Base-by-base conservation (phyloP, 192 early-diverging fungal genomes). In the Dissophora ornata region DNA sequence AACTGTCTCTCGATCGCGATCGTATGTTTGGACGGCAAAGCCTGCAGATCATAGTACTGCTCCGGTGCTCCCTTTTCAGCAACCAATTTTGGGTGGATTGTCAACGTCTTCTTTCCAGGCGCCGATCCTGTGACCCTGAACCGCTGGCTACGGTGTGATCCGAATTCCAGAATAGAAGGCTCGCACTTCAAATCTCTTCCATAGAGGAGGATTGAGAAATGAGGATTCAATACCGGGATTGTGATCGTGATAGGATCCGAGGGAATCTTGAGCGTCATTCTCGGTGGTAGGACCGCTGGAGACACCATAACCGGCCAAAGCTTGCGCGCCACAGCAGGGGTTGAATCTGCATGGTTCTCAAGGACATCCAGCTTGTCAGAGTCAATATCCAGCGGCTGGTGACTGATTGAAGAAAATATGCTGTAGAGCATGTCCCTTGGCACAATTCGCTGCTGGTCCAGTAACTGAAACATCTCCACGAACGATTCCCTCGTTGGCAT, bases 1-100 rank as follows among this genome's bases (percentile, higher is more conserved):
- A 91, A 91, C 26, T 86, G 81, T 13, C 84, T 79, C 42, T 91
- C 90, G 21, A 91, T 82, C 0, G 88, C 84, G 45, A 91, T 81
- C 28, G 77, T 78, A 41, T 87, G 83, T 12, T 86, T 90, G 8
- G 79, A 61, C 0, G 85, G 79, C 48, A 85, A 63, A 12, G 79
- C 62, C 11, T 75, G 79, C 21, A 83, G 69, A 26, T 83, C 74
- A 62, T 85, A 85, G 42, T 54, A 60, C 16, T 79, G 77, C n/a
- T 84, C 85, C 9, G 82, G 68, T 2, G 53, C 47, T 15, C 87
- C 88, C 1, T 84, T 55, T 21, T 85, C 84, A 16, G 69, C 57
- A 2, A 33, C 15, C 24, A 77, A n/a, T 6, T 26, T 33, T 18
- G 73, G 64, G 30, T 67, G 73, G 59, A 91, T 87, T 62, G 88